Evolutionary conservation across 129 eudicot species (phyloP), one percentile per base, ranked within the genome.

Genomic region (Erigeron canadensis): DNA sequence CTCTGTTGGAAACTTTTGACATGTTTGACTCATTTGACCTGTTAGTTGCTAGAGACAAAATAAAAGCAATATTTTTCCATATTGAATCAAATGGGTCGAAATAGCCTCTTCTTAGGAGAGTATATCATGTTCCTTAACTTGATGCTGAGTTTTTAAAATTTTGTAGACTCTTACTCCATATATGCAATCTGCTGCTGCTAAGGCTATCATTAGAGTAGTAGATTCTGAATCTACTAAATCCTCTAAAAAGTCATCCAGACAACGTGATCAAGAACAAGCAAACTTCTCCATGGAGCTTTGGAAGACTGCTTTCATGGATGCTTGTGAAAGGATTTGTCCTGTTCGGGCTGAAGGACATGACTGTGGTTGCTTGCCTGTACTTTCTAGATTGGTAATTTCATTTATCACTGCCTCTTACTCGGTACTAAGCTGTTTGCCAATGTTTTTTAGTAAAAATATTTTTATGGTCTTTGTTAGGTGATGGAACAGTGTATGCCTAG

Each of bases 291-390:
- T 86, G 77, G 96, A 95, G 81, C 93, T 86, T 42, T 95, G 99
- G 99, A 88, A 88, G 76, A 86, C 84, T 81, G 97, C 99, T 73
- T 90, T 95, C 85, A 83, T 77, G 92, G 96, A 95, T 71, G 94
- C 99, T 51, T 86, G 96, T 81, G 97, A 95, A 85, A 84, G 93
- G 75, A 82, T 95, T 38, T 95, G 99, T 75, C 96, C 99, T 69
- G 83, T 90, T 70, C 86, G 96, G 77, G 97, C 91, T 6, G 97
- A 75, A 55, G 97, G 97, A 62, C 99, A 95, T 47, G 93, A 90
- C 45, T 95, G 99, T 70, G 96, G 99, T 41, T 95, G 97, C 81
- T 80, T 95, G 79, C 96, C 88, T 15, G 74, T 95, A 73, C 89
- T 95, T 57, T 85, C 96, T 51, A 81, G 80, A 82, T 78, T 88